Conservation (phyloP, 345 rosid species). For the Bruguiera sexangula region DNA sequence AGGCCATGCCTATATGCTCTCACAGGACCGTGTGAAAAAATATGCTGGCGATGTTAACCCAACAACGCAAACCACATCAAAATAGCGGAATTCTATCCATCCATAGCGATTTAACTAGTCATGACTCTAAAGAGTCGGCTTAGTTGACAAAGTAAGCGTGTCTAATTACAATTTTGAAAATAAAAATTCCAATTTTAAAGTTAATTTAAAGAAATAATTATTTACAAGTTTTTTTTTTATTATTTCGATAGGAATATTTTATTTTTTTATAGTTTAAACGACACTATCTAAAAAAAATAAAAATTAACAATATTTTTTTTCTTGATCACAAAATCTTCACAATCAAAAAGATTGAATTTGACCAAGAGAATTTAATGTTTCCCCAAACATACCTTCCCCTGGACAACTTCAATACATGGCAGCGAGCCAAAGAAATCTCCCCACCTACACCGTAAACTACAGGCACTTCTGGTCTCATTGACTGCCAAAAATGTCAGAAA, state of each 20-base stretch:
- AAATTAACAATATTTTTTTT: too few species aligned
- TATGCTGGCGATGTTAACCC: not conserved
- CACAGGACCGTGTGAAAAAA: conserved; percentile 4
- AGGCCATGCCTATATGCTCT: conserved; percentile 8
- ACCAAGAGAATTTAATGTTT: conserved; percentile 34
- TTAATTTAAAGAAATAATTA: too few species aligned
- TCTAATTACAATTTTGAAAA: too few species aligned
- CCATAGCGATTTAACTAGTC: not conserved
- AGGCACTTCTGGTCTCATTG: not conserved
- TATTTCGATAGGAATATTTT: too few species aligned
- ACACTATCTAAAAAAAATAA: too few species aligned
- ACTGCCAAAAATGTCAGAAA: conserved; percentile 11
- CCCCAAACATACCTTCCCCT: conserved; percentile 42
- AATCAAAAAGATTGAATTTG: conserved; percentile 7
- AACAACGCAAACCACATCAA: conserved; percentile 1
- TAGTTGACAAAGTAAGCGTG: too few species aligned
- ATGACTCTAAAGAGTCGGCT: not conserved
- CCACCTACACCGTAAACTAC: conserved; percentile 16
- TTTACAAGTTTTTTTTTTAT: too few species aligned
- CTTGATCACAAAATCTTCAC: too few species aligned
- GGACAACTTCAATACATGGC: conserved; percentile 23
- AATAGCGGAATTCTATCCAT: conserved; percentile 6
- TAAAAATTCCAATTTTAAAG: too few species aligned
- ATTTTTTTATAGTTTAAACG: too few species aligned
- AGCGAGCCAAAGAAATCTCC: conserved; percentile 23